Conservation (phyloP, 2,329 filamentous ascomycete species). For the Graphiopsis chlorocephala region DNA sequence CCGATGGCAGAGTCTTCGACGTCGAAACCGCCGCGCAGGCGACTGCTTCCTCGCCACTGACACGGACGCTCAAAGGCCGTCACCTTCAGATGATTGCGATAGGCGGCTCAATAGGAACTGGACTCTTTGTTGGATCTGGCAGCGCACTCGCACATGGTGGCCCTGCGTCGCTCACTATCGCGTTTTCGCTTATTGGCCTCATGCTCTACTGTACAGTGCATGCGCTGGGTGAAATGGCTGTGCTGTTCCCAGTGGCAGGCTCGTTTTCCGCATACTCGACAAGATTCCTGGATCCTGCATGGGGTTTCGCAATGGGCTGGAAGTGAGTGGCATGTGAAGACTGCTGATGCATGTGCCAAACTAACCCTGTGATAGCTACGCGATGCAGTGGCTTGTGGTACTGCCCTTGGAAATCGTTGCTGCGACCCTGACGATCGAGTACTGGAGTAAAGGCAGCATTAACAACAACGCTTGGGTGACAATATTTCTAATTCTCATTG, state of each 20-base stretch:
- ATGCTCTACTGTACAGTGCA: constrained; percentile 36
- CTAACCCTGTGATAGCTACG: constrained; percentile 27
- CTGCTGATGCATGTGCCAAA: background rate
- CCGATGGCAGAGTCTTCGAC: constrained; percentile 58
- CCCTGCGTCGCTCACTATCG: constrained; percentile 35
- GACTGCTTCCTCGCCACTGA: constrained; percentile 71
- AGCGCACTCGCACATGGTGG: constrained; percentile 32
- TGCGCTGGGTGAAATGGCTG: constrained; percentile 36
- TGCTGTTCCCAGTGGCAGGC: constrained; percentile 36
- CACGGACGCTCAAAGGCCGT: constrained; percentile 69
- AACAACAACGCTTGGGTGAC: constrained; percentile 34
- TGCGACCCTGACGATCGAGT: constrained; percentile 33
- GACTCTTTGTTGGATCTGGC: constrained; percentile 37
- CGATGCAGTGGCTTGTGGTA: constrained; percentile 35
- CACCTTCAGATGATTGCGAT: constrained; percentile 98
- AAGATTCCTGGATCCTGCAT: constrained; percentile 35
- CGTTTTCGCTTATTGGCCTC: constrained; percentile 32
- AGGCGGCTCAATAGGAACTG: constrained; percentile 69
- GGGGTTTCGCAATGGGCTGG: constrained; percentile 38
- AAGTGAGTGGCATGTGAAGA: constrained; percentile 22
- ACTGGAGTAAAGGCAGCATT: constrained; percentile 30
- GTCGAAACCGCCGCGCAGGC: constrained; percentile 59
- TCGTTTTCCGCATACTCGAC: constrained; percentile 36
- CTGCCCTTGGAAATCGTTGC: constrained; percentile 35
- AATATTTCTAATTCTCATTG: constrained; percentile 33